A percentile compares a stretch with the other conserved stretches of the same genome.
phyloP scores from a whole-genome alignment of 257 asterid genomes.

The Solanum arcanum region DNA sequence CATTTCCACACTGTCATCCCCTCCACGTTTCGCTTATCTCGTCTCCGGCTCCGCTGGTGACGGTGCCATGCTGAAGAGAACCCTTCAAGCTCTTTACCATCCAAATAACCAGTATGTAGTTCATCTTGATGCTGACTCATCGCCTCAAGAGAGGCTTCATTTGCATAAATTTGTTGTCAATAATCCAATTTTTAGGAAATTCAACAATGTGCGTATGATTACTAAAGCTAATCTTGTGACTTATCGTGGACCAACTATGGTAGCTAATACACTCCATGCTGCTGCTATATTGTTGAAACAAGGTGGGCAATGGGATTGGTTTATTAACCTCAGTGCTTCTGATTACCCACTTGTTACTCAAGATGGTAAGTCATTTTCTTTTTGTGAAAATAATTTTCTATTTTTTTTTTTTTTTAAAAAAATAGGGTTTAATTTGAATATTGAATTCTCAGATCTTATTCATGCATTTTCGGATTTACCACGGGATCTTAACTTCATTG shows the following conservation, averaged over 20 bases:
- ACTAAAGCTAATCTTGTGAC: slow-evolving; percentile 82
- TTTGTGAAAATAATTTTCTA: not conserved
- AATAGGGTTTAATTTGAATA: not conserved
- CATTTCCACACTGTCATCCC: slow-evolving; percentile 30
- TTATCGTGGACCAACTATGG: slow-evolving; percentile 98
- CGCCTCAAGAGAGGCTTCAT: slow-evolving; percentile 66
- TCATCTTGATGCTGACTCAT: slow-evolving; percentile 83
- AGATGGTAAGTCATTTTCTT: not conserved
- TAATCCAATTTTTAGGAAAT: slow-evolving; percentile 31
- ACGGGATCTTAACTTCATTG: slow-evolving; percentile 69
- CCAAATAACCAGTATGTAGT: slow-evolving; percentile 74
- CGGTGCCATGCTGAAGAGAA: slow-evolving; percentile 70
- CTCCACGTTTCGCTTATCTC: slow-evolving; percentile 67
- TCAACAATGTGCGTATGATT: slow-evolving; percentile 71
- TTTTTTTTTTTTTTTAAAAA: no score
- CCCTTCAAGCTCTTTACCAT: slow-evolving; percentile 69
- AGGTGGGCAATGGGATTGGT: slow-evolving; percentile 33
- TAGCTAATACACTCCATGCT: slow-evolving; percentile 79
- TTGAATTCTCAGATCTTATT: slow-evolving; percentile 52
- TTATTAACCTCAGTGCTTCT: not conserved
- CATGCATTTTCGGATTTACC: slow-evolving; percentile 71
- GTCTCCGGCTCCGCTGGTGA: slow-evolving; percentile 82
- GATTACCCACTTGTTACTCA: not conserved
- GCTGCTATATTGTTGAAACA: slow-evolving; percentile 80
- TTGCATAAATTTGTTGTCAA: slow-evolving; percentile 34